Evolutionary conservation across 2,329 filamentous ascomycete species (phyloP).

Genomic region (Pseudogymnoascus sp.): DNA sequence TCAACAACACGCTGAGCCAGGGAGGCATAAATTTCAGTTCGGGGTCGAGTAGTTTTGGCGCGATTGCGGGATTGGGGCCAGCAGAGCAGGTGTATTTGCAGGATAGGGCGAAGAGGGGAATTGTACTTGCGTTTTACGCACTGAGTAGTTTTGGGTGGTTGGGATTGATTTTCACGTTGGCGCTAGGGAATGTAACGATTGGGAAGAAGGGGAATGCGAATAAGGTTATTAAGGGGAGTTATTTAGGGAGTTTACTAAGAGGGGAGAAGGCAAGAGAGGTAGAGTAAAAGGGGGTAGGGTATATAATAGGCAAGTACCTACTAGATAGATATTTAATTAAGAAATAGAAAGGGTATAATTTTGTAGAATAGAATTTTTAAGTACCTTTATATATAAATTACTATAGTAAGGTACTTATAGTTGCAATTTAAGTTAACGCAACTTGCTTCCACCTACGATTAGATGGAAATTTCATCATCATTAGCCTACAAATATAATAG

Average conservation of each 20-base stretch:
- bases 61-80: constrained; percentile 29
- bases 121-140: constrained; percentile 58
- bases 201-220: constrained; percentile 24
- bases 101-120: constrained; percentile 42
- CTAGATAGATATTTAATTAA: not conserved
- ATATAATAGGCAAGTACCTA: not conserved
- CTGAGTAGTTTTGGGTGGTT: constrained; percentile 51
- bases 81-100: constrained; percentile 32
- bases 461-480: too few species aligned
- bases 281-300: not conserved
- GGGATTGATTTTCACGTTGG: constrained; percentile 35
- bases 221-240: not conserved
- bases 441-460: too few species aligned
- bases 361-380: too few species aligned
- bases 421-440: too few species aligned
- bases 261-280: not conserved
- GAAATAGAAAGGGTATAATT: too few species aligned
- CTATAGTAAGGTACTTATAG: too few species aligned
- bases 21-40: constrained; percentile 24
- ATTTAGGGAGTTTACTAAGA: not conserved
- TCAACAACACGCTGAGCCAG: constrained; percentile 44
- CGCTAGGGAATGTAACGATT: constrained; percentile 46
- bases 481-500: not conserved
- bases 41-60: constrained; percentile 29
- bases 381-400: too few species aligned